phyloP scores from a whole-genome alignment of 2,329 filamentous ascomycete species.

The Epichloe sibirici region DNA sequence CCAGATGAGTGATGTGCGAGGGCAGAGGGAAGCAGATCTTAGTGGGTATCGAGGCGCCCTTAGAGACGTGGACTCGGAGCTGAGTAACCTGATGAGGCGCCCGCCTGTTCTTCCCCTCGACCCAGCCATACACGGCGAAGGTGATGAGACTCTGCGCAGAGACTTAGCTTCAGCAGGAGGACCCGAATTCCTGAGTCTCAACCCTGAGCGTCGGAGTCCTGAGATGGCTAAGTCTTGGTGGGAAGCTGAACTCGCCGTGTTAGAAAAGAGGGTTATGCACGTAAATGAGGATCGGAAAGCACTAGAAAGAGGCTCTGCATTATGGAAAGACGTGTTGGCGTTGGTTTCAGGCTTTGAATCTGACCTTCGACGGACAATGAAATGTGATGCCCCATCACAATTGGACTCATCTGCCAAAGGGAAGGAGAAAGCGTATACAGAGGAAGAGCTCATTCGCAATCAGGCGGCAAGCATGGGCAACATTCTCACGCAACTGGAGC shows the following conservation, averaged over 20 bases:
- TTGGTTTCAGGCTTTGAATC: constrained; percentile 54
- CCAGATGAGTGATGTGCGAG: constrained; percentile 50
- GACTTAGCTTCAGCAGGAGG: constrained; percentile 24
- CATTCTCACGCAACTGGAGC: constrained; percentile 43
- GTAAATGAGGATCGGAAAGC: constrained; percentile 52
- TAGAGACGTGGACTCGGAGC: constrained; percentile 50
- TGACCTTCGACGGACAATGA: constrained; percentile 45
- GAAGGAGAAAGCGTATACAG: constrained; percentile 18
- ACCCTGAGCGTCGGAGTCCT: constrained; percentile 52
- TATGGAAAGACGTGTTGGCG: constrained; percentile 53
- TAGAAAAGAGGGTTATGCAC: constrained; percentile 41
- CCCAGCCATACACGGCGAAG: constrained; percentile 25
- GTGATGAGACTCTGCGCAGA: constrained; percentile 7
- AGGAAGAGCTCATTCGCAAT: constrained; percentile 27
- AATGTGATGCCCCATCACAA: constrained; percentile 11
- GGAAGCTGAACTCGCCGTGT: constrained; percentile 46
- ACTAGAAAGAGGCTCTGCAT: constrained; percentile 50
- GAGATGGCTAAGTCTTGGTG: constrained; percentile 63
- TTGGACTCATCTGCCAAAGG: constrained; percentile 12
- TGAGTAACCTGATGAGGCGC: constrained; percentile 44
- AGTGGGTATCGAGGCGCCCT: constrained; percentile 59
- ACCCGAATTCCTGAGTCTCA: constrained; percentile 45
- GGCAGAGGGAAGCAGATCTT: constrained; percentile 55
- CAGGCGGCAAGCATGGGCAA: constrained; percentile 44
- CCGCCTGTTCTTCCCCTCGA: constrained; percentile 45